Conservation (phyloP, 2,329 filamentous ascomycete species). For the Aspergillus novoparasiticus region DNA sequence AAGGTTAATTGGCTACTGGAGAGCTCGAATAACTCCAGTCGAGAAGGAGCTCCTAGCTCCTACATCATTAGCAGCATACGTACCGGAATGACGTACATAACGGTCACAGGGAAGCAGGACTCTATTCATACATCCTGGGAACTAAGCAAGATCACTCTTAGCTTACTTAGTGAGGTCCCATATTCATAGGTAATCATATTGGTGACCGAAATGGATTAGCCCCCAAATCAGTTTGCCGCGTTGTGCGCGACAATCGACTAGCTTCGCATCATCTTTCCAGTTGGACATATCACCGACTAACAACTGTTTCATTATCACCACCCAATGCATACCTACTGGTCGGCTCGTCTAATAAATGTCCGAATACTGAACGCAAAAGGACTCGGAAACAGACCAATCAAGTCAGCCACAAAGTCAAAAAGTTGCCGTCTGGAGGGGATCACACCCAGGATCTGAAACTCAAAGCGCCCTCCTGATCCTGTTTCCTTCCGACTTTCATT, state of each 20-base stretch:
- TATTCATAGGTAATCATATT: no score
- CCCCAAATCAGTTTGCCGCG: not conserved
- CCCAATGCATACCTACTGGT: not conserved
- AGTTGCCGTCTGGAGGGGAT: not conserved
- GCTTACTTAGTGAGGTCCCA: no score
- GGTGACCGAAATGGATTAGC: not conserved
- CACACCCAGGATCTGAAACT: not conserved
- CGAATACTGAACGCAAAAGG: not conserved
- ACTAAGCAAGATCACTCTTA: no score
- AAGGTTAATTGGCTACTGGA: not conserved
- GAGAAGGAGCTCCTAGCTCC: not conserved
- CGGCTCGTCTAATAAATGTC: not conserved
- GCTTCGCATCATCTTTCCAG: not conserved
- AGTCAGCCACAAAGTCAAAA: not conserved
- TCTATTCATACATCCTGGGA: not conserved
- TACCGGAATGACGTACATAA: not conserved
- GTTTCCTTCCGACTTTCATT: not conserved
- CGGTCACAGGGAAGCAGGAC: not conserved
- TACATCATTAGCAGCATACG: not conserved
- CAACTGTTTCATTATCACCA: not conserved
- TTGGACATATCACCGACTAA: not conserved
- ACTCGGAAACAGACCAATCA: not conserved
- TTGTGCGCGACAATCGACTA: slow-evolving; percentile 1
- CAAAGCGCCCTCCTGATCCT: not conserved
- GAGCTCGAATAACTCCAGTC: not conserved